Conservation (phyloP, 2,329 filamentous ascomycete species). For the Diaporthe ilicicola region DNA sequence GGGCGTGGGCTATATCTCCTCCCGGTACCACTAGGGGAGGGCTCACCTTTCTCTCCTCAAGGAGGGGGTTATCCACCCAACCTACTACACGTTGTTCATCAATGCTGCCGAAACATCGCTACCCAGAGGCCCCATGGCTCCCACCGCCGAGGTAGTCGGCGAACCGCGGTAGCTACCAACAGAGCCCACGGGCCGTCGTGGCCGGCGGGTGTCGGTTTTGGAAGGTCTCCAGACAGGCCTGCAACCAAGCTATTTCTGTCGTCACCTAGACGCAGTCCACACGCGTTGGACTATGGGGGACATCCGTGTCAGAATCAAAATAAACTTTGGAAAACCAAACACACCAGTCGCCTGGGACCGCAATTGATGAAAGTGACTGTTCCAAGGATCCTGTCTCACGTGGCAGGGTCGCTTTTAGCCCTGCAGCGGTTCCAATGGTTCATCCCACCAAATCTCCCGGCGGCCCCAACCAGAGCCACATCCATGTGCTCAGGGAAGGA, state of each 20-base stretch:
- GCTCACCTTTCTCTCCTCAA: not conserved
- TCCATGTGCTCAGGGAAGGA: not conserved
- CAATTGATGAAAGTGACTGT: not conserved
- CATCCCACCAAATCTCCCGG: not conserved
- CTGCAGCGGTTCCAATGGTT: not conserved
- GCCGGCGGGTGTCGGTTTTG: not conserved
- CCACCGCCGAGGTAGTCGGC: not conserved
- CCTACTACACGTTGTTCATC: not conserved
- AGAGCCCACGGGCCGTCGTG: not conserved
- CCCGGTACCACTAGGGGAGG: not conserved
- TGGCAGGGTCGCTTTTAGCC: not conserved
- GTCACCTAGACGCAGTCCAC: not conserved
- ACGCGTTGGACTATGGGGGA: not conserved
- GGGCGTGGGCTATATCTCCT: not conserved
- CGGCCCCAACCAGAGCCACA: not conserved
- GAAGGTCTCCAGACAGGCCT: not conserved
- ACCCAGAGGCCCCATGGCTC: not conserved
- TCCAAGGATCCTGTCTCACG: not conserved
- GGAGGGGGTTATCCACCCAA: not conserved
- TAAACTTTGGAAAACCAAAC: not conserved
- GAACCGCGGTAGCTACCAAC: not conserved
- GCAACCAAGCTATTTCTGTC: not conserved
- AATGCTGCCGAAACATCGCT: not conserved
- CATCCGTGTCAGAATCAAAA: not conserved
- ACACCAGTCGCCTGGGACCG: not conserved